These are phyloP conservation scores for Aspergillus campestris DNA, from an alignment of 495 filamentous ascomycete species.

Conservation along the genomic window DNA sequence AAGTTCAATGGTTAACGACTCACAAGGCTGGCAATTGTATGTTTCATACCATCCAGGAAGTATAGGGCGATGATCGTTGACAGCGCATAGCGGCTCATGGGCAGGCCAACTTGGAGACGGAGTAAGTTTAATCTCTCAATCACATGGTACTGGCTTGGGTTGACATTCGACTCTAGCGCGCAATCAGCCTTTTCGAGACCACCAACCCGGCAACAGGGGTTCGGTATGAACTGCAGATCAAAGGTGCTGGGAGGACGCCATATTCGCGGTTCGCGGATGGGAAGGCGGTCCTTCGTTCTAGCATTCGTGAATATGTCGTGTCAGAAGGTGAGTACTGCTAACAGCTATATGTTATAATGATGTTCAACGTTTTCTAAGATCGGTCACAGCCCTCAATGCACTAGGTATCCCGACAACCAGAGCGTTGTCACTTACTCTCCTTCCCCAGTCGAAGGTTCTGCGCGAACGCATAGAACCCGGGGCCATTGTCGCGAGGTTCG, in stretches of 20 bases:
- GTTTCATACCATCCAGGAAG: conserved; percentile 4
- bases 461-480: conserved; percentile 87
- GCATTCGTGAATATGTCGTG: conserved; percentile 88
- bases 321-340: conserved; percentile 52
- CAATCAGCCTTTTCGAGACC: conserved; percentile 86
- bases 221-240: conserved; percentile 87
- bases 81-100: conserved; percentile 60
- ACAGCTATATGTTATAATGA: background rate
- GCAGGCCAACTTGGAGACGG: conserved; percentile 94
- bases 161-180: conserved; percentile 38
- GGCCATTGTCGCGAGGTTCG: conserved; percentile 85
- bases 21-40: conserved; percentile 50
- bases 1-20: conserved; percentile 3
- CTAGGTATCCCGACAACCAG: conserved; percentile 79
- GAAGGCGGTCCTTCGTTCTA: conserved; percentile 82
- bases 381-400: conserved; percentile 54
- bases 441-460: conserved; percentile 61
- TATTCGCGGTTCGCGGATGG: conserved; percentile 98
- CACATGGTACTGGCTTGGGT: background rate
- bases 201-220: conserved; percentile 64
- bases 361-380: background rate
- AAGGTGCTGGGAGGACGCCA: conserved; percentile 85
- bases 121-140: conserved; percentile 13
- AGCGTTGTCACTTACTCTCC: conserved; percentile 70
- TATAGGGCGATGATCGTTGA: conserved; percentile 5